Conservation (phyloP, 2,329 filamentous ascomycete genomes). For the Paracoccidioides lutzii region DNA sequence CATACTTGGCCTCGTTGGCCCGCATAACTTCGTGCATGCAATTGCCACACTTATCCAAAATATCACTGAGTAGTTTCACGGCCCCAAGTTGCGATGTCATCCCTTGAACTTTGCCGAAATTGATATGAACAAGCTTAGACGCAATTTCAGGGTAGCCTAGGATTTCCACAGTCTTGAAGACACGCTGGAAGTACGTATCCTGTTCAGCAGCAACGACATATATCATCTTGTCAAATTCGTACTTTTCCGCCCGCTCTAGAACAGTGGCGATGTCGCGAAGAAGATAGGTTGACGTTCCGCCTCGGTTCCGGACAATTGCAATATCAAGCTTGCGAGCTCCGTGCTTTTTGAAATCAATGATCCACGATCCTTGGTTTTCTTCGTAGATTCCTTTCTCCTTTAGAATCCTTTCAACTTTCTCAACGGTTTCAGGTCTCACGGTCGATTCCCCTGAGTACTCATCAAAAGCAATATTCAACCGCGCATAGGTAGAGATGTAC, state of each 20-base stretch:
- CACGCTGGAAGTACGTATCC: conserved; percentile 58
- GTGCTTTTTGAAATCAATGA: conserved; percentile 59
- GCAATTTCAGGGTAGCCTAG: conserved; percentile 57
- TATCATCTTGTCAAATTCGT: conserved; percentile 64
- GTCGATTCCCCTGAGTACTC: conserved; percentile 63
- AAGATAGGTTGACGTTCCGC: conserved; percentile 64
- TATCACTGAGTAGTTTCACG: conserved; percentile 53
- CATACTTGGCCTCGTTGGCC: conserved; percentile 70
- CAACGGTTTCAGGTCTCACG: conserved; percentile 55
- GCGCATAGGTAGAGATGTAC: conserved; percentile 55
- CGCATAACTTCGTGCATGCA: conserved; percentile 88
- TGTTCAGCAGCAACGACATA: conserved; percentile 64
- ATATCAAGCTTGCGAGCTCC: conserved; percentile 56
- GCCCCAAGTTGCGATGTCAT: conserved; percentile 60
- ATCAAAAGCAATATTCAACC: conserved; percentile 59
- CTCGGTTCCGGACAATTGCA: conserved; percentile 58
- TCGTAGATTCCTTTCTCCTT: conserved; percentile 52
- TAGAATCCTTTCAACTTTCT: conserved; percentile 48
- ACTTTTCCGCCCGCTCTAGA: conserved; percentile 48
- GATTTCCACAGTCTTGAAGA: conserved; percentile 65
- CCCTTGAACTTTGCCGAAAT: conserved; percentile 59
- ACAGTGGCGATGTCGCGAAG: conserved; percentile 68
- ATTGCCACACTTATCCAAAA: conserved; percentile 60
- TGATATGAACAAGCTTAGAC: conserved; percentile 58
- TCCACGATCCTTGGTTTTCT: conserved; percentile 57